Evolutionary conservation across 176 grass and related monocot genomes (phyloP).

Genomic region (Eleusine coracana): DNA sequence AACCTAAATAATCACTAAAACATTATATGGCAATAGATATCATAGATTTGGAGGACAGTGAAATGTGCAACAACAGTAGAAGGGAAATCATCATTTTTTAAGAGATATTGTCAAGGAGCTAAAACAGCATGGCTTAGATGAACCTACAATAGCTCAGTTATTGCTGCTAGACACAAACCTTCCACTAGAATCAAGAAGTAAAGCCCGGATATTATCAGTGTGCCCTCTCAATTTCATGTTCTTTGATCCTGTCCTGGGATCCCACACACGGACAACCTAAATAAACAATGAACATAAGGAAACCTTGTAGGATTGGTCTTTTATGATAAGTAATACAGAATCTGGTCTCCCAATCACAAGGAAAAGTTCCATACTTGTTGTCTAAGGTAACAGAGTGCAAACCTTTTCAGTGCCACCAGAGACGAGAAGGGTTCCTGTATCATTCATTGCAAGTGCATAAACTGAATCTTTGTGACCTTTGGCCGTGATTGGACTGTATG

Average conservation of each 20-base stretch:
- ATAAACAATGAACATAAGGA: slow-evolving; percentile 28
- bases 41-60: not conserved
- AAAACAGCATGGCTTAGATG: slow-evolving; percentile 9
- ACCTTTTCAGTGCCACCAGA: slow-evolving; percentile 99
- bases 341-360: not conserved
- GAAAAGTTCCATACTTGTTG: not conserved
- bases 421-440: slow-evolving; percentile 80
- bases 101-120: slow-evolving; percentile 11
- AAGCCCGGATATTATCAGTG: slow-evolving; percentile 88
- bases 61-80: not conserved
- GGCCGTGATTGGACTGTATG: slow-evolving; percentile 74
- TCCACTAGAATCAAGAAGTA: slow-evolving; percentile 92
- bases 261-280: slow-evolving; percentile 94
- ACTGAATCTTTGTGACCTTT: slow-evolving; percentile 99
- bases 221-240: slow-evolving; percentile 96
- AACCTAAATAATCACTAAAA: not conserved
- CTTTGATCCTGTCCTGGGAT: slow-evolving; percentile 84
- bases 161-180: slow-evolving; percentile 58
- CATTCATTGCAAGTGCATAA: slow-evolving; percentile 97
- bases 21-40: slow-evolving; percentile 12
- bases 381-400: slow-evolving; percentile 13
- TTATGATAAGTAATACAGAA: not conserved
- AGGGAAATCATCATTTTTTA: not conserved
- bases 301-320: slow-evolving; percentile 13
- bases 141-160: slow-evolving; percentile 35